Base-by-base conservation (phyloP, 2,329 filamentous ascomycete genomes). In the Plectosphaerella sp. region DNA sequence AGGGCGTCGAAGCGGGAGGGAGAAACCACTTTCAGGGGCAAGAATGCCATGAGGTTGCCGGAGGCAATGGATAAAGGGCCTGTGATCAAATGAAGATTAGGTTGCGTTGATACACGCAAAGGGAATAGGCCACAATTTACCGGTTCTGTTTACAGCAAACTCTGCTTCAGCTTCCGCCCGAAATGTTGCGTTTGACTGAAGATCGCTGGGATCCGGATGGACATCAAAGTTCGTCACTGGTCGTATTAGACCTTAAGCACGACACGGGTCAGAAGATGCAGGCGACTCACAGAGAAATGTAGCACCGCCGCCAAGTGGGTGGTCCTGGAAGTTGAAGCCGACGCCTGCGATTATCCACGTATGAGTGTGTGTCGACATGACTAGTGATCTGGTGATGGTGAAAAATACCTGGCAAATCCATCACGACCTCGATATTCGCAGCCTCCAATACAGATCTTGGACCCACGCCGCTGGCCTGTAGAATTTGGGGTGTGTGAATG, bases 321-420 rank as follows among this genome's bases (percentile, higher is more conserved):
- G 70, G 48, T 72, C 69, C 49, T 72, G 68, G 33, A 71, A 66
- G 54, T 72, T 72, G 24, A 47, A 48, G 5, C 56, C 56, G 6
- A 62, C 59, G 11, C 51, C 49, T 52, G 39, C 47, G 52, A 7
- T 49, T 47, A 25, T 54, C 48, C 24, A 53, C 43, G 24, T 33
- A 7, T 33, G 8, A 33, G 28, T 33, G 11, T 3, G 28, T 33
- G 28, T 9, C 28, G 11, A 12, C 11, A 12, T 7, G 28, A 9
- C 8, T 9, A 12, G 11, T 10, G 28, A 33, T 33, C 22, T 22
- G 59, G 78, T 16, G 25, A 22, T 1, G 15, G n/a, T 3, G 14
- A 45, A n/a, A n/a, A 49, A 24, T 16, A 37, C 82, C 84, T 0
- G 82, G 83, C 1, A 83, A 71, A 56, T 87, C 76, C 1, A 73